phyloP scores from a whole-genome alignment of 306 rosid species.

The Rosa chinensis region DNA sequence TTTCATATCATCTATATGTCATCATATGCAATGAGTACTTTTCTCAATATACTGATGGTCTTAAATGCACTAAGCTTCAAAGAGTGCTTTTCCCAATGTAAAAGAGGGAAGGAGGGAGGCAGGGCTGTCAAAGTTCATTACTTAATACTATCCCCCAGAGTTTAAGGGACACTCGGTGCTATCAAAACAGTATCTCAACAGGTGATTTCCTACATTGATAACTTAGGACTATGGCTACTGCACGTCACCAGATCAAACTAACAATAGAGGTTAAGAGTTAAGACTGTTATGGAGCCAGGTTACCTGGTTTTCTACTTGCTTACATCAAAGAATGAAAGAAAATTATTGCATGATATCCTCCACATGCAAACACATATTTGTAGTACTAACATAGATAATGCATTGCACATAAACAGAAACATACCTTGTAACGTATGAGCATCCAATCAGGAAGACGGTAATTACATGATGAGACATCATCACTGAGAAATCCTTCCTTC shows the following conservation, averaged over 20 bases:
- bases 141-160: background rate
- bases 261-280: background rate
- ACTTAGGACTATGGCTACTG: background rate
- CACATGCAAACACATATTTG: background rate
- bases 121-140: background rate
- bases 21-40: background rate
- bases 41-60: background rate
- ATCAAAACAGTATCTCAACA: background rate
- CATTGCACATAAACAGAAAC: background rate
- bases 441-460: slow-evolving; percentile 73
- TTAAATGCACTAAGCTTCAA: too few species aligned
- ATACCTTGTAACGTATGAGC: slow-evolving; percentile 80
- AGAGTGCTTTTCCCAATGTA: too few species aligned
- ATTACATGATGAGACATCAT: slow-evolving; percentile 97
- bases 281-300: background rate
- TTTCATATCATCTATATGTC: background rate
- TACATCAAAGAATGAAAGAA: background rate
- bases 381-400: background rate
- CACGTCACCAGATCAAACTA: background rate
- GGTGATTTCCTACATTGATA: background rate
- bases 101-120: background rate
- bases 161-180: background rate
- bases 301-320: background rate
- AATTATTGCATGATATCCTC: slow-evolving; percentile 6
- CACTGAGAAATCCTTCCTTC: slow-evolving; percentile 93